Conservation (phyloP, 148 eudicot species). For the Arctostaphylos glauca region DNA sequence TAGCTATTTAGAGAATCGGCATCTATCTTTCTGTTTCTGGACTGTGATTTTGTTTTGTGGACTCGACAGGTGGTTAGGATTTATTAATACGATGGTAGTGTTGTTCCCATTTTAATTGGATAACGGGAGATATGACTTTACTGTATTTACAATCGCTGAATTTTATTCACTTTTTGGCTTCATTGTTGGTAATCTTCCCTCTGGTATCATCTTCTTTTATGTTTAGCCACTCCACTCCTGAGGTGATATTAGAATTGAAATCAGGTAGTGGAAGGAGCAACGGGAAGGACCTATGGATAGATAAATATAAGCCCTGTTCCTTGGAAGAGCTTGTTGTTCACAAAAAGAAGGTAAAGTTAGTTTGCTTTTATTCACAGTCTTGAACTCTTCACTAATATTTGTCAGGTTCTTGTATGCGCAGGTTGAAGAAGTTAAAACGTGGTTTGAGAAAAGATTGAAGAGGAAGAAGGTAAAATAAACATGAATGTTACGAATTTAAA, state of each 20-base stretch:
- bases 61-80: neutral
- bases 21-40: neutral
- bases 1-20: neutral
- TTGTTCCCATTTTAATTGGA: neutral
- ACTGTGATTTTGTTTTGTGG: neutral
- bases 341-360: conserved; percentile 74
- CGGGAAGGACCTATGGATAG: conserved; percentile 64
- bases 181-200: neutral
- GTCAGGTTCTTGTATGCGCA: conserved; percentile 29
- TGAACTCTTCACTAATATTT: conserved; percentile 13
- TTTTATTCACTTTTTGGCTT: neutral
- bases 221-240: conserved; percentile 14
- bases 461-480: conserved; percentile 41
- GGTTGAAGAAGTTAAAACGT: conserved; percentile 86
- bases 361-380: conserved; percentile 3
- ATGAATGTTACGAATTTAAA: conserved; percentile 3
- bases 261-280: conserved; percentile 47
- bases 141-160: neutral
- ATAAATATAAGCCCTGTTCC: conserved; percentile 67
- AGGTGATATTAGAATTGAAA: conserved; percentile 9
- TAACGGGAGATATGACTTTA: neutral
- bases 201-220: neutral
- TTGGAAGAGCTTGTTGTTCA: conserved; percentile 87
- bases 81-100: neutral
- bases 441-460: conserved; percentile 68